These are phyloP conservation scores for Fusarium udum DNA, from an alignment of 2,329 filamentous ascomycete species.

Conservation along the genomic window DNA sequence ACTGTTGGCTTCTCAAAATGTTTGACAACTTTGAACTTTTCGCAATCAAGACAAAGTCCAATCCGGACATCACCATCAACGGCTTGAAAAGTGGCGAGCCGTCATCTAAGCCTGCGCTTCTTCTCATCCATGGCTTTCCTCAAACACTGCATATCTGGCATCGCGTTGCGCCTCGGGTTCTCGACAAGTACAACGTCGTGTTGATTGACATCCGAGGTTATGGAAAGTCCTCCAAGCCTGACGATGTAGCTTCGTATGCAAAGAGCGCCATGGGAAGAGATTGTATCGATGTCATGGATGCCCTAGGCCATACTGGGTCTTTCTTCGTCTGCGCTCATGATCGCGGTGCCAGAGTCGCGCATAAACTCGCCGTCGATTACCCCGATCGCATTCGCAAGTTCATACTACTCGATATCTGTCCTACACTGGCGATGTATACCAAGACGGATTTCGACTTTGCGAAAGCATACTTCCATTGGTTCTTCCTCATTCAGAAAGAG, in stretches of 20 bases:
- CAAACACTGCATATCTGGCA: constrained; percentile 65
- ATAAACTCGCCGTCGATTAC: constrained; percentile 62
- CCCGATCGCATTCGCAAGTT: constrained; percentile 52
- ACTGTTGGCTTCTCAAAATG: constrained; percentile 41
- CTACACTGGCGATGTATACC: constrained; percentile 64
- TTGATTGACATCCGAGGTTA: constrained; percentile 62
- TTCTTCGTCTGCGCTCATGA: constrained; percentile 66
- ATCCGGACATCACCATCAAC: constrained; percentile 53
- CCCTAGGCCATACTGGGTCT: constrained; percentile 47
- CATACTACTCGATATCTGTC: constrained; percentile 63
- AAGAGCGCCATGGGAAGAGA: constrained; percentile 62
- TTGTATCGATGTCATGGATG: constrained; percentile 56
- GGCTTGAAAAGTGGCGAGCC: constrained; percentile 51
- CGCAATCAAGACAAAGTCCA: constrained; percentile 49
- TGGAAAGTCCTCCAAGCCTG: constrained; percentile 59
- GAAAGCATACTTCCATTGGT: constrained; percentile 67
- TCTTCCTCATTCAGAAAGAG: constrained; percentile 62
- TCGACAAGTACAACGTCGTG: constrained; percentile 53
- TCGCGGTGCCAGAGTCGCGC: constrained; percentile 64
- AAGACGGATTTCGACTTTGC: constrained; percentile 55
- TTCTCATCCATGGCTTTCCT: constrained; percentile 63
- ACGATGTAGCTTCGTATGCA: constrained; percentile 49
- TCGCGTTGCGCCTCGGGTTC: constrained; percentile 52
- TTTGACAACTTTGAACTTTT: constrained; percentile 53
- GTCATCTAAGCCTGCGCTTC: constrained; percentile 51